These are phyloP conservation scores for Colletotrichum neosansevieriae DNA, from an alignment of 2,329 filamentous ascomycete species.

Conservation along the genomic window DNA sequence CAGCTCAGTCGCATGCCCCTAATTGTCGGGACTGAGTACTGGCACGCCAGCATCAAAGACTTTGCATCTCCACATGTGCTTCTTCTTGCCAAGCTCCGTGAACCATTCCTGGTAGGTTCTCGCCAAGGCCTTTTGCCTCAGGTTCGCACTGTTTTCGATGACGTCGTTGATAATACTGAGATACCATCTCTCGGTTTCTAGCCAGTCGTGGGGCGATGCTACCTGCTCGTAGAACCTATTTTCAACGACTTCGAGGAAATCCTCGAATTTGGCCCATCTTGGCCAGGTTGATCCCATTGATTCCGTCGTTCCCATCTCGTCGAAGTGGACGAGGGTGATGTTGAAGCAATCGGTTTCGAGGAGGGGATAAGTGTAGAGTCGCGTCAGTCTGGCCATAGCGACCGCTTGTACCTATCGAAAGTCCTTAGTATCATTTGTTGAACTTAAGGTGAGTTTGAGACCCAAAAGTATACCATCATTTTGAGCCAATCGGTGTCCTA, in stretches of 20 bases:
- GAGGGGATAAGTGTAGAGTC: conserved; percentile 4
- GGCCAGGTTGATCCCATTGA: background rate
- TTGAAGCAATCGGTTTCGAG: conserved; percentile 12
- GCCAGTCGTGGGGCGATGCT: background rate
- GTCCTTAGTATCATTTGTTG: background rate
- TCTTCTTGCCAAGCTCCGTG: background rate
- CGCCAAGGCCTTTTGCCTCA: background rate
- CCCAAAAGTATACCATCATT: background rate
- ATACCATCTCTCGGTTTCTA: background rate
- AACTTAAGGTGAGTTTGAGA: background rate
- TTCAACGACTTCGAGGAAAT: conserved; percentile 1
- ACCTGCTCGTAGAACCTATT: background rate
- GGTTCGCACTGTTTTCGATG: background rate
- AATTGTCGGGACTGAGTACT: background rate
- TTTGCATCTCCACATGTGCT: background rate
- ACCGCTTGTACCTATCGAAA: background rate
- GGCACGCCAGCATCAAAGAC: background rate
- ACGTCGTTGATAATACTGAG: background rate
- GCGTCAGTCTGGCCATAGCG: background rate
- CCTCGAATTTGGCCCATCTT: conserved; percentile 5
- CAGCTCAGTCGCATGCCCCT: conserved; percentile 6
- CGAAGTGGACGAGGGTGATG: background rate
- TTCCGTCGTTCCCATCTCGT: background rate
- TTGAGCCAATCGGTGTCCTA: background rate
- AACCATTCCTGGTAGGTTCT: conserved; percentile 5